Base-by-base conservation (phyloP, 306 rosid species). In the Vigna unguiculata region DNA sequence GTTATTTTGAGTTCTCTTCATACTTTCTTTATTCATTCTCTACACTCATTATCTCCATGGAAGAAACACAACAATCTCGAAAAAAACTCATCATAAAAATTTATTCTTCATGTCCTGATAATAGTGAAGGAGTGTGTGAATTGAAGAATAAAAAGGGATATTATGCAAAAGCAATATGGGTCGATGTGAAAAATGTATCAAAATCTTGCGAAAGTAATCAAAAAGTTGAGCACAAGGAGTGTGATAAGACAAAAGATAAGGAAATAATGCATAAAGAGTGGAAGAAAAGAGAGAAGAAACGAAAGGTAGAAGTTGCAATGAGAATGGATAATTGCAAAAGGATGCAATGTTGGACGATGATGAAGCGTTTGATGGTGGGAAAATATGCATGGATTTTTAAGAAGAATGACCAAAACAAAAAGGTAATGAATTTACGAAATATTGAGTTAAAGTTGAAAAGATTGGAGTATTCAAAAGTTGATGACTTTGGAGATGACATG, bases 311-410 rank as follows among this genome's bases (percentile, higher is more conserved):
- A 24, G 0, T 6, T 2, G 12, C 8, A 4, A 3, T 54, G 2
- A 12, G 2, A 24, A 24, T 24, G 4, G 32, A 48, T 64, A 66
- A 53, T 60, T 2, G 1, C 2, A 68, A 43, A 9, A 81, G 53
- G 59, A 47, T 68, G 59, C 77, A 75, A 16, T 69, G 84, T 41
- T 49, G 77, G 77, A 49, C 12, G 6, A 36, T 59, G 0, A 11
- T 81, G 77, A 81, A 75, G 51, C 61, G 73, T 10, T 69, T 81
- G 49, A 59, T 68, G 40, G 12, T 52, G 0, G 77, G 76, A 40
- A 71, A 20, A 59, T 72, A 75, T 49, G 65, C 51, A 0, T 48
- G 64, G n/a, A n/a, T n/a, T n/a, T n/a, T n/a, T n/a, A n/a, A n/a
- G n/a, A n/a, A n/a, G n/a, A n/a, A n/a, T n/a, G n/a, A n/a, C n/a